Evolutionary conservation across 2,329 filamentous ascomycete genomes (phyloP), one percentile per base, ranked within the genome.

Genomic region (Myriosclerotinia curreyana): DNA sequence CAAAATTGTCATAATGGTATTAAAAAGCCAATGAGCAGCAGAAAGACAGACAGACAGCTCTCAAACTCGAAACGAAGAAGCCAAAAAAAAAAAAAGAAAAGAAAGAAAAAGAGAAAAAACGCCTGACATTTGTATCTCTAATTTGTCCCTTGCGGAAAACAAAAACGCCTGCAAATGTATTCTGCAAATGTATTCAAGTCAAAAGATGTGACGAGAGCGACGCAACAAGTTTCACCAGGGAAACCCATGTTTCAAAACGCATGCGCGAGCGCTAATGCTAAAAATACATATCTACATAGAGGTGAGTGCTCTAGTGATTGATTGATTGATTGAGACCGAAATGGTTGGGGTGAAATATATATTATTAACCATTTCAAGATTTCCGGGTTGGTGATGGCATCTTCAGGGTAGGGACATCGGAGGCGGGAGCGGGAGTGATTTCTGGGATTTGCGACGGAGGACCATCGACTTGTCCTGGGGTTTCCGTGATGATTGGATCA

Each of bases 401-500:
- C 20, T 59, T 64, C 28, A 64, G 12, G 5, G 48, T 52, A 15
- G 62, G 62, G 15, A 64, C 15, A 11, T 51, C 38, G 28, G 55
- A 28, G 15, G 67, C 62, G 36, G 66, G 60, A 53, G 62, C 59
- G 25, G 72, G 69, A 14, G 66, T 58, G 17, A 71, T 48, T 8
- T 71, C 71, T 12, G 66, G 54, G 25, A 72, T 59, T 65, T 76
- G 74, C 50, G 70, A 73, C 22, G 74, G 72, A 34, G 73, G 72
- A 6, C 49, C 64, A 42, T 62, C 59, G 5, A 70, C 66, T 36
- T 63, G 53, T 2, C 67, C 73, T 38, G 79, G 76, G 54, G 79
- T 74, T 36, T 77, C 74, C 11, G 79, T 77, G 7, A 82, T 74
- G 22, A 82, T 74, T 0, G 76, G 77, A 65, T 83, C 80, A 50